phyloP scores from a whole-genome alignment of 192 early-diverging fungal species.

The Backusella tuberculispora region DNA sequence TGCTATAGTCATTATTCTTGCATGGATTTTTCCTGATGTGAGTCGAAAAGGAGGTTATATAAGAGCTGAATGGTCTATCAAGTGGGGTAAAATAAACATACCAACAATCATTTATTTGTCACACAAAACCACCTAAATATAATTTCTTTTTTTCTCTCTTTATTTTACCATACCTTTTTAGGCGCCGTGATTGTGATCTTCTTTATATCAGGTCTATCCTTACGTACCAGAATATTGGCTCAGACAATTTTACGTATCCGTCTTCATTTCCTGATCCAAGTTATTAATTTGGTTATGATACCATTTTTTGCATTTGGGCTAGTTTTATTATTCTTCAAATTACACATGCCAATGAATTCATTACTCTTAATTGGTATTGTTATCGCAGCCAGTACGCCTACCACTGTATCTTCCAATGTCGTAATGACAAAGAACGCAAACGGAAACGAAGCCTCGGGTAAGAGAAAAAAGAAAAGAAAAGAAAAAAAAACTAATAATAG shows the following conservation, averaged over 20 bases:
- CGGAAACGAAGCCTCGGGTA: conserved; percentile 65
- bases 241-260: conserved; percentile 44
- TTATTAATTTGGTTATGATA: conserved; percentile 60
- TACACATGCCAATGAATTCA: conserved; percentile 49
- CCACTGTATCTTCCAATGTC: conserved; percentile 78
- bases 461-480: not conserved
- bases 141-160: not conserved
- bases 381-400: conserved; percentile 66
- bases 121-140: not conserved
- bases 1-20: conserved; percentile 59
- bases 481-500: not conserved
- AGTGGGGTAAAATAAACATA: conserved; percentile 50
- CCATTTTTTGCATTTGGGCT: conserved; percentile 66
- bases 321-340: conserved; percentile 51
- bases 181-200: conserved; percentile 46
- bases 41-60: conserved; percentile 57
- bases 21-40: conserved; percentile 59
- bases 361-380: conserved; percentile 65
- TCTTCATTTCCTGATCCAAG: conserved; percentile 64
- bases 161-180: conserved; percentile 3
- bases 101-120: not conserved
- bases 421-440: conserved; percentile 74
- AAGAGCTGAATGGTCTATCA: conserved; percentile 65
- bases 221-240: conserved; percentile 36
- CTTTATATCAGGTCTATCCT: conserved; percentile 43